These are phyloP conservation scores for Nannizziopsis arthrosporioides DNA, from an alignment of 2,329 filamentous ascomycete species.

Conservation along the genomic window DNA sequence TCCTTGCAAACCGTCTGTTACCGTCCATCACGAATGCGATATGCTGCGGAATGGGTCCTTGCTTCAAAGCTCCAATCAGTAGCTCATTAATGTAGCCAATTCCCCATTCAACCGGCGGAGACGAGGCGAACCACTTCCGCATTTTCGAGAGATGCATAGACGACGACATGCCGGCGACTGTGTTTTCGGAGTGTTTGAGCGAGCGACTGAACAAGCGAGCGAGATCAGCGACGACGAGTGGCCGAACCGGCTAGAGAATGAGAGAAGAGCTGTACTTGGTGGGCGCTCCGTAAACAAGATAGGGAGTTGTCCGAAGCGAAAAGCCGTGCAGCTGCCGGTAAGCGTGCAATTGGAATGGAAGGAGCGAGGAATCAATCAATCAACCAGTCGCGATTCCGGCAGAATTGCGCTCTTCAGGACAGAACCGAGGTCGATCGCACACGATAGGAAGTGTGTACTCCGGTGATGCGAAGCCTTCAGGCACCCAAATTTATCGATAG, in stretches of 20 bases:
- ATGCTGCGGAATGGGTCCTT: conserved; percentile 87
- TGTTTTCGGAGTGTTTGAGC: not conserved
- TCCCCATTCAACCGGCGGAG: conserved; percentile 86
- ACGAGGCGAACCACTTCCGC: conserved; percentile 68
- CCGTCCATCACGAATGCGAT: conserved; percentile 99
- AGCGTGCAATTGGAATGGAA: too few species aligned
- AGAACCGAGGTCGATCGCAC: too few species aligned
- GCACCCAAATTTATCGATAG: too few species aligned
- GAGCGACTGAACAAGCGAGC: not conserved
- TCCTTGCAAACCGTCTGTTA: conserved; percentile 82
- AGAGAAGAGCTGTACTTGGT: too few species aligned
- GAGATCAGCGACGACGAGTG: not conserved
- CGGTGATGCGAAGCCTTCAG: too few species aligned
- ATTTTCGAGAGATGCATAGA: conserved; percentile 51
- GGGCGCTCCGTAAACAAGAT: too few species aligned
- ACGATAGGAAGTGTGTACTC: too few species aligned
- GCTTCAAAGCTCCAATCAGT: conserved; percentile 74
- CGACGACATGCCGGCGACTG: conserved; percentile 26
- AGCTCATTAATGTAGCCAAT: conserved; percentile 67
- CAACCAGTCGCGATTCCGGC: too few species aligned
- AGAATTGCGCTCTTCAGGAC: too few species aligned
- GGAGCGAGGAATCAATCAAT: too few species aligned
- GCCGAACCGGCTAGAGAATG: not conserved
- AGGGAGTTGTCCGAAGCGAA: too few species aligned
- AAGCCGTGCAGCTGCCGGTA: too few species aligned